Percentiles rank a stretch among this genome's conserved stretches.
Evolutionary conservation across 176 grass and related monocot species (phyloP).

Genomic region (Avena insularis): DNA sequence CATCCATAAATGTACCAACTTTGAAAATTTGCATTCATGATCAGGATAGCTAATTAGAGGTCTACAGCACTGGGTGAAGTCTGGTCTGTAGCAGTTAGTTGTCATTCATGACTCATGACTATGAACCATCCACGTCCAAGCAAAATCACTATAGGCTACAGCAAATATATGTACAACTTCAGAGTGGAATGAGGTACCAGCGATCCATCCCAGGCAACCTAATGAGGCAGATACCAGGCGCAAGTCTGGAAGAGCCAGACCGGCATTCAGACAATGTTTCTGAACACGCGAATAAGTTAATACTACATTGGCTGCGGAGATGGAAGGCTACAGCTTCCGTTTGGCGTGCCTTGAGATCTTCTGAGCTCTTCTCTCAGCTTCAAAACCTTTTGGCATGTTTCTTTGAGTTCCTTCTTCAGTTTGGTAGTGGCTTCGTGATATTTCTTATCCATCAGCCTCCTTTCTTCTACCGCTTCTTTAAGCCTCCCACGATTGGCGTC

Average conservation of each 20-base stretch:
- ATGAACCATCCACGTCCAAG: slow-evolving; percentile 8
- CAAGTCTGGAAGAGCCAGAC: not conserved
- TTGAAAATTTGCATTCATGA: not conserved
- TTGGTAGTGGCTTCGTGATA: slow-evolving; percentile 65
- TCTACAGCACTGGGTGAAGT: not conserved
- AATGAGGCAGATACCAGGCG: not conserved
- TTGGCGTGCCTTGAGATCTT: slow-evolving; percentile 16
- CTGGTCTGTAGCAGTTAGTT: not conserved
- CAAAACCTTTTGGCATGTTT: slow-evolving; percentile 64
- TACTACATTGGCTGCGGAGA: not conserved
- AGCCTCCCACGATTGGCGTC: slow-evolving; percentile 63
- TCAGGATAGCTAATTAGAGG: not conserved
- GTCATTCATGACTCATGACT: not conserved
- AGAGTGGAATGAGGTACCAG: not conserved
- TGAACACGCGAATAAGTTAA: not conserved
- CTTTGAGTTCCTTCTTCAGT: slow-evolving; percentile 71
- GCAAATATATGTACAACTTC: not conserved
- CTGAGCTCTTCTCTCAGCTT: slow-evolving; percentile 70
- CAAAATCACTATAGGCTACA: not conserved
- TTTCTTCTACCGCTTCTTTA: slow-evolving; percentile 51
- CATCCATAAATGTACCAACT: not conserved
- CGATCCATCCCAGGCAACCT: not conserved
- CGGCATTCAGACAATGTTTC: slow-evolving; percentile 24
- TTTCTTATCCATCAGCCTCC: slow-evolving; percentile 58
- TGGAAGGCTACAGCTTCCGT: slow-evolving; percentile 4